These are phyloP conservation scores for Backusella sp. DNA, from an alignment of 192 early-diverging fungal species.

Conservation along the genomic window DNA sequence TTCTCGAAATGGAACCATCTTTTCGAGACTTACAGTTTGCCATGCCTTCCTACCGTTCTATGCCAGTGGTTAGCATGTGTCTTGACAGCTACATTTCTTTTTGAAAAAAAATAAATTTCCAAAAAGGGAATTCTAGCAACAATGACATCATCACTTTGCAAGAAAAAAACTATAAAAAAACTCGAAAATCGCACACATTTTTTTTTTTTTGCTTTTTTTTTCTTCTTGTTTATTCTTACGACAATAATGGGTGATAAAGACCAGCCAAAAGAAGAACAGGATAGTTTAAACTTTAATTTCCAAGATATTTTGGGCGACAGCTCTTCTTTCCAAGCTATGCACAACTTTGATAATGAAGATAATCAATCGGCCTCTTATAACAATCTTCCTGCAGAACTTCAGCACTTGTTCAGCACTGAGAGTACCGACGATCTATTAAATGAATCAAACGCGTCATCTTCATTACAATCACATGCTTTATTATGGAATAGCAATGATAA, in stretches of 20 bases:
- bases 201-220: background rate
- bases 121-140: background rate
- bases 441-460: constrained; percentile 11
- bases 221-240: background rate
- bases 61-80: background rate
- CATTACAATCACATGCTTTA: background rate
- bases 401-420: constrained; percentile 17
- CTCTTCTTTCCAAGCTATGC: constrained; percentile 15
- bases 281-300: constrained; percentile 16
- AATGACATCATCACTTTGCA: constrained; percentile 6
- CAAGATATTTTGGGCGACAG: constrained; percentile 22
- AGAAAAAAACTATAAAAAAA: background rate
- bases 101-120: background rate
- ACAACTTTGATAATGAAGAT: constrained; percentile 16
- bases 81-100: background rate
- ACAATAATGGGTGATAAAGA: constrained; percentile 6
- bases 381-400: constrained; percentile 23
- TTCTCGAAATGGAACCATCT: no score
- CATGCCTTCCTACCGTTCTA: no score
- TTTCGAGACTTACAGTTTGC: no score
- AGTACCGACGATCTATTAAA: constrained; percentile 18
- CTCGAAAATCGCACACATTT: no score
- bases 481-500: constrained; percentile 3
- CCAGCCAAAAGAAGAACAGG: constrained; percentile 8
- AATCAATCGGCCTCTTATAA: constrained; percentile 7